phyloP scores from a whole-genome alignment of 2,329 filamentous ascomycete species.

The Fusarium xylarioides region DNA sequence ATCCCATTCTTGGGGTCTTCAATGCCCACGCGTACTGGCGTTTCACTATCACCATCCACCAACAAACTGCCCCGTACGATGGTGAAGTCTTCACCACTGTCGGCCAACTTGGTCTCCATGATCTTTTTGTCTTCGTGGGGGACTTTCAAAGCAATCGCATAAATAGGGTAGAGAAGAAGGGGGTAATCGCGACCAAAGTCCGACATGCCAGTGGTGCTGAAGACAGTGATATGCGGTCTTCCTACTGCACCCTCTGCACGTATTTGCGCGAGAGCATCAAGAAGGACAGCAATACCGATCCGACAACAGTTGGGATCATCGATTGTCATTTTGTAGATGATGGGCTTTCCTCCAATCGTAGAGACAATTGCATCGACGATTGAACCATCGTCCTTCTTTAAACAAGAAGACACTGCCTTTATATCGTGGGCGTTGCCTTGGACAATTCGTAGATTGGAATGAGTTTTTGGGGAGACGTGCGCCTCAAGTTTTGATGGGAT shows the following conservation, averaged over 20 bases:
- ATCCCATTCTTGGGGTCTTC: conserved; percentile 48
- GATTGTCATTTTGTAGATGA: conserved; percentile 47
- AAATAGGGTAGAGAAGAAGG: conserved; percentile 54
- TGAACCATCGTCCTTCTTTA: conserved; percentile 43
- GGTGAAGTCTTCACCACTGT: conserved; percentile 47
- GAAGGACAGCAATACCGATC: conserved; percentile 53
- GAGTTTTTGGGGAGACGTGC: conserved; percentile 43
- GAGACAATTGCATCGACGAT: conserved; percentile 58
- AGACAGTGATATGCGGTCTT: conserved; percentile 47
- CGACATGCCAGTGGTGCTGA: conserved; percentile 54
- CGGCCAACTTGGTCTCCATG: conserved; percentile 52
- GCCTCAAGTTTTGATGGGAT: conserved; percentile 58
- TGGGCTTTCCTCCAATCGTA: conserved; percentile 55
- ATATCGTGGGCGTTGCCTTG: conserved; percentile 59
- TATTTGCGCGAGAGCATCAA: conserved; percentile 50
- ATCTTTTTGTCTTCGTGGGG: conserved; percentile 59
- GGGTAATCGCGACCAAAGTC: conserved; percentile 53
- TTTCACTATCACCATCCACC: conserved; percentile 41
- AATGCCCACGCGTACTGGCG: conserved; percentile 49
- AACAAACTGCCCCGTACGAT: conserved; percentile 52
- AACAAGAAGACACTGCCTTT: conserved; percentile 48
- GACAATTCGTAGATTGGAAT: conserved; percentile 53
- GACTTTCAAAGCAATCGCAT: conserved; percentile 51
- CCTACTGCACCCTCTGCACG: conserved; percentile 41
- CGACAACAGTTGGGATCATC: conserved; percentile 61